Conservation (phyloP, 495 filamentous ascomycete species). For the Aspergillus affinis region DNA sequence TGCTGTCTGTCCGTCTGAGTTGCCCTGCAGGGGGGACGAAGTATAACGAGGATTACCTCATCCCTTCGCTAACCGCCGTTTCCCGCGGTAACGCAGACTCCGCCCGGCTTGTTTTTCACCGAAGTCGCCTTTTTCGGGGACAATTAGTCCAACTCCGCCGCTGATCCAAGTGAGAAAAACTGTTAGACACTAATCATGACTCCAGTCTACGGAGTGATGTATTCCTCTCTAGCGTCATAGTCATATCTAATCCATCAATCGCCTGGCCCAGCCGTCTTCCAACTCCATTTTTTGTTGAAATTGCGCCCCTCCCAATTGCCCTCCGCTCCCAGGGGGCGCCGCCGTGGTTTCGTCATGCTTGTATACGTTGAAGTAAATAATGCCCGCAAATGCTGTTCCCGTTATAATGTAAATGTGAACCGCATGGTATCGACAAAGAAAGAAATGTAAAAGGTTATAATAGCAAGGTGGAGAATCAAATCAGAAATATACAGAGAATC, state of each 20-base stretch:
- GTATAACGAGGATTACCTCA: background rate
- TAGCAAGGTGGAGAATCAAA: background rate
- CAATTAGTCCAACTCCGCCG: constrained; percentile 3
- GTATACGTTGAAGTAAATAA: constrained; percentile 22
- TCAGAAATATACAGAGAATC: constrained; percentile 1
- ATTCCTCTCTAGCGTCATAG: background rate
- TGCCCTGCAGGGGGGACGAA: too few relatives aligned
- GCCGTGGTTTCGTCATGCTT: constrained; percentile 8
- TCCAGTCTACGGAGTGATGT: background rate
- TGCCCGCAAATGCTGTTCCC: constrained; percentile 11
- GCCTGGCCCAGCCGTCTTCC: background rate
- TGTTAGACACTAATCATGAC: background rate
- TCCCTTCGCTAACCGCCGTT: constrained; percentile 8
- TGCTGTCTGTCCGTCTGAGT: too few relatives aligned
- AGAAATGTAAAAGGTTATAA: background rate
- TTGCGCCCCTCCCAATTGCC: background rate
- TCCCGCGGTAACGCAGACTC: constrained; percentile 18
- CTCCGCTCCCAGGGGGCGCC: background rate
- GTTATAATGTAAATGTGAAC: background rate
- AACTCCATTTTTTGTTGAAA: constrained; percentile 5
- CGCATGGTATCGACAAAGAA: background rate
- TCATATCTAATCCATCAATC: too few relatives aligned
- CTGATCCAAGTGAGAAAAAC: too few relatives aligned
- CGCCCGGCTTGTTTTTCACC: constrained; percentile 15
- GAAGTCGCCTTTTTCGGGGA: constrained; percentile 10